phyloP scores from a whole-genome alignment of 768 basidiomycete genomes.

The Paxillus ammoniavirescens region DNA sequence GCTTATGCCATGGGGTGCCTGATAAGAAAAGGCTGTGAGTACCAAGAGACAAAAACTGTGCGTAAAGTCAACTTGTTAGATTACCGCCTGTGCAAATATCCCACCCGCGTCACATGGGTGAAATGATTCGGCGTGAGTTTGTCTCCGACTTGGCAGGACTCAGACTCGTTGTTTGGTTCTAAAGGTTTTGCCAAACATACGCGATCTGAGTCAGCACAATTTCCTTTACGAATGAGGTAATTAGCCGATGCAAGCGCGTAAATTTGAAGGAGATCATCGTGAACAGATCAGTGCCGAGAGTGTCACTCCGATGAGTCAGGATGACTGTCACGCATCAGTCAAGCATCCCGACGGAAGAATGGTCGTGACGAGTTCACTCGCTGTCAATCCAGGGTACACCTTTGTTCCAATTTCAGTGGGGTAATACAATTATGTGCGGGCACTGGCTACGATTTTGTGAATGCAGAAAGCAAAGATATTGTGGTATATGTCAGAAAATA shows the following conservation, averaged over 20 bases:
- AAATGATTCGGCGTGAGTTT: no score
- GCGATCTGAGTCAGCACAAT: not conserved
- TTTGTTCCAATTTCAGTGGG: not conserved
- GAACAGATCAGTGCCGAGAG: not conserved
- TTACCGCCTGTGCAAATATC: no score
- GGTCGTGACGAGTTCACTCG: no score
- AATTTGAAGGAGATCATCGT: not conserved
- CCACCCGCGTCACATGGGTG: no score
- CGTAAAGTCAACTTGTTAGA: no score
- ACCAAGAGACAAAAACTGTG: no score
- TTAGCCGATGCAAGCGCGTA: not conserved
- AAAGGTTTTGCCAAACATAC: slow-evolving; percentile 5
- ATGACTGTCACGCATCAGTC: not conserved
- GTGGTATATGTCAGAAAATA: slow-evolving; percentile 36
- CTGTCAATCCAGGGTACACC: no score
- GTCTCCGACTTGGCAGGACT: not conserved
- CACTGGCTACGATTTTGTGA: slow-evolving; percentile 1
- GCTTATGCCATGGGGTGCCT: no score
- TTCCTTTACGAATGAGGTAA: not conserved
- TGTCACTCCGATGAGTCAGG: not conserved
- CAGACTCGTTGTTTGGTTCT: slow-evolving; percentile 1
- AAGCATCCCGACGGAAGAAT: no score
- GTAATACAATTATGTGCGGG: not conserved
- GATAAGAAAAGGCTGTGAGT: no score
- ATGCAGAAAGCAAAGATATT: slow-evolving; percentile 10